Evolutionary conservation across 1,284 basidiomycete species (phyloP).

Genomic region (Naganishia cerealis): DNA sequence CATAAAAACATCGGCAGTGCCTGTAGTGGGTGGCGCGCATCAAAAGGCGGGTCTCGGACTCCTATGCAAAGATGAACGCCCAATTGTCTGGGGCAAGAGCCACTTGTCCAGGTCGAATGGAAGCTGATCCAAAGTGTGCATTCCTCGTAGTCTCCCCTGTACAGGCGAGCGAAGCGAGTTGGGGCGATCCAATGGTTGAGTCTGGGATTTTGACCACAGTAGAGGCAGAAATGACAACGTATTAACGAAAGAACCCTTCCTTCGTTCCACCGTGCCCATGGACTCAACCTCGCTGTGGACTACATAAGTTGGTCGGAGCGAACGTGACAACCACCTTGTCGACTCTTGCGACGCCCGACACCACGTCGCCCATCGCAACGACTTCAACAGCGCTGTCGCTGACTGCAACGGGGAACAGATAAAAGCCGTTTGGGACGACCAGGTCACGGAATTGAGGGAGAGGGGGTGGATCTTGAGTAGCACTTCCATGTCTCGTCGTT

Average conservation of each 20-base stretch:
- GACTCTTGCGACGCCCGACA: slow-evolving; percentile 2
- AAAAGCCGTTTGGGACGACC: slow-evolving; percentile 6
- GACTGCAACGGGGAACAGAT: slow-evolving; percentile 19
- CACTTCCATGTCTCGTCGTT: slow-evolving; percentile 13
- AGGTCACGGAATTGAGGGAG: slow-evolving; percentile 22
- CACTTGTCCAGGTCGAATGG: slow-evolving; percentile 21
- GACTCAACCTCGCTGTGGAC: slow-evolving; percentile 15
- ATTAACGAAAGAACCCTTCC: slow-evolving; percentile 24
- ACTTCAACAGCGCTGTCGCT: slow-evolving; percentile 25
- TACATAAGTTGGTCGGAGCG: slow-evolving; percentile 14
- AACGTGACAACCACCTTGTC: slow-evolving; percentile 30
- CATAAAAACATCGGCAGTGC: slow-evolving; percentile 26
- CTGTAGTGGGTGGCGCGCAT: not conserved
- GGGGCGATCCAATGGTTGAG: slow-evolving; percentile 5
- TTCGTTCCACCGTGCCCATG: slow-evolving; percentile 15
- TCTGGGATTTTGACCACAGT: slow-evolving; percentile 14
- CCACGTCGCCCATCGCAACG: slow-evolving; percentile 1
- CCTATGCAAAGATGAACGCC: not conserved
- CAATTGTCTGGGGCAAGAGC: slow-evolving; percentile 13
- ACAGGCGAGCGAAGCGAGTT: slow-evolving; percentile 24
- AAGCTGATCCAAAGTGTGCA: slow-evolving; percentile 11
- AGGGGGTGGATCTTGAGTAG: slow-evolving; percentile 18
- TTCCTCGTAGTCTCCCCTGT: slow-evolving; percentile 31
- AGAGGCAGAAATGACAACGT: slow-evolving; percentile 16
- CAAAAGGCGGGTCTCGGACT: too few species aligned